These are phyloP conservation scores for Hypericum perforatum DNA, from an alignment of 345 rosid genomes.

Conservation along the genomic window DNA sequence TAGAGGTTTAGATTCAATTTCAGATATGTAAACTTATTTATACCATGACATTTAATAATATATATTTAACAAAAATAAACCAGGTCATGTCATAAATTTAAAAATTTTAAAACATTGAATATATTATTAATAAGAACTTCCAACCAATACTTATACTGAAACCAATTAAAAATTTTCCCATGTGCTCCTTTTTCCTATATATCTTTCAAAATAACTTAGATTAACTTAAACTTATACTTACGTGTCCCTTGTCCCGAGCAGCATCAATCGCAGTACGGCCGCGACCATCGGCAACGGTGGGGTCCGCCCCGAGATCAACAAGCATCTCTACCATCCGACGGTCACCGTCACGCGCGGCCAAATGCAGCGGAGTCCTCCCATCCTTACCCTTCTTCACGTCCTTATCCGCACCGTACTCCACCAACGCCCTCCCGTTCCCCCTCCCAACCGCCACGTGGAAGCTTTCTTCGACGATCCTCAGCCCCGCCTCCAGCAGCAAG, in stretches of 20 bases:
- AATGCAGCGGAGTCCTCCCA: constrained; percentile 27
- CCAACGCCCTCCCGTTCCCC: constrained; percentile 28
- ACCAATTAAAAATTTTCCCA: too few species aligned
- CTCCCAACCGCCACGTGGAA: constrained; percentile 28
- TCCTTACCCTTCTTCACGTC: constrained; percentile 24
- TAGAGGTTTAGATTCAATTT: too few species aligned
- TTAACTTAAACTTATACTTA: too few species aligned
- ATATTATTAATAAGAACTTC: too few species aligned
- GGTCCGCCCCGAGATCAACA: constrained; percentile 33
- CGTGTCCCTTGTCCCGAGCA: constrained; percentile 29
- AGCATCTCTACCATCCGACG: constrained; percentile 34
- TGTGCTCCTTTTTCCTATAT: too few species aligned
- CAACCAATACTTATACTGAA: too few species aligned
- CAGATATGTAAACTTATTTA: too few species aligned
- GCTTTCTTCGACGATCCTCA: constrained; percentile 20
- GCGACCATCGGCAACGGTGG: constrained; percentile 27
- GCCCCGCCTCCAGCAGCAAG: constrained; percentile 37
- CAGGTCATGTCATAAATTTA: too few species aligned
- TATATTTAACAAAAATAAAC: too few species aligned
- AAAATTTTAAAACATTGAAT: too few species aligned
- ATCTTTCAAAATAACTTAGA: too few species aligned
- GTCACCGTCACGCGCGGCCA: constrained; percentile 34
- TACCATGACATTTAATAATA: too few species aligned
- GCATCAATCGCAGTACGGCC: constrained; percentile 36
- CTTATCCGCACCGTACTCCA: constrained; percentile 32